phyloP scores from a whole-genome alignment of 1,139 yeast genomes.

The Candida dubliniensis region DNA sequence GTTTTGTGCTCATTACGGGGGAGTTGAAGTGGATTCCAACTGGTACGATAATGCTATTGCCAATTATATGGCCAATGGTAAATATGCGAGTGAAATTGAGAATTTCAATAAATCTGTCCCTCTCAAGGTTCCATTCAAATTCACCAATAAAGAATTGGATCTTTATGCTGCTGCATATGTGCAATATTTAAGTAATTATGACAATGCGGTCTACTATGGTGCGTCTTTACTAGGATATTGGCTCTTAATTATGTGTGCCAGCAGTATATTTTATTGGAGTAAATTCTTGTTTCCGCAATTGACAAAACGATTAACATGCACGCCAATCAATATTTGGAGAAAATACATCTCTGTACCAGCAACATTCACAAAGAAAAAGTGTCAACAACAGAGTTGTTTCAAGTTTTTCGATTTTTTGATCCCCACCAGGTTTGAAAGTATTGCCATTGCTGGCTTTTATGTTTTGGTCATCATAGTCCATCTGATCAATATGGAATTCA shows the following conservation, averaged over 20 bases:
- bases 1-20: constrained; percentile 3
- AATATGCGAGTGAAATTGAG: constrained; percentile 19
- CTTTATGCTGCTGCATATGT: constrained; percentile 23
- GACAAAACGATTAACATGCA: constrained; percentile 23
- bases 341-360: constrained; percentile 35
- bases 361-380: constrained; percentile 21
- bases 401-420: constrained; percentile 22
- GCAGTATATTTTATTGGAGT: constrained; percentile 44
- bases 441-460: constrained; percentile 35
- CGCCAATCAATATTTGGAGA: constrained; percentile 24
- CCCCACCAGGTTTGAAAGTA: constrained; percentile 28
- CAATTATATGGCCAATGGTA: constrained; percentile 20
- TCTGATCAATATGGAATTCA: constrained; percentile 21
- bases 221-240: constrained; percentile 49
- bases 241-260: constrained; percentile 42
- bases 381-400: constrained; percentile 21
- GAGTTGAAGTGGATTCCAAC: constrained; percentile 15
- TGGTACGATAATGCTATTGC: constrained; percentile 19
- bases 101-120: constrained; percentile 22
- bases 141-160: constrained; percentile 15
- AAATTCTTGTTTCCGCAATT: constrained; percentile 26
- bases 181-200: constrained; percentile 34
- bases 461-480: constrained; percentile 43
- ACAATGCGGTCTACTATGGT: constrained; percentile 48
- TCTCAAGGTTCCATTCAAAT: constrained; percentile 24